Evolutionary conservation across 768 basidiomycete genomes (phyloP), one percentile per base, ranked within the genome.

Genomic region (Tephrocybe sp.): DNA sequence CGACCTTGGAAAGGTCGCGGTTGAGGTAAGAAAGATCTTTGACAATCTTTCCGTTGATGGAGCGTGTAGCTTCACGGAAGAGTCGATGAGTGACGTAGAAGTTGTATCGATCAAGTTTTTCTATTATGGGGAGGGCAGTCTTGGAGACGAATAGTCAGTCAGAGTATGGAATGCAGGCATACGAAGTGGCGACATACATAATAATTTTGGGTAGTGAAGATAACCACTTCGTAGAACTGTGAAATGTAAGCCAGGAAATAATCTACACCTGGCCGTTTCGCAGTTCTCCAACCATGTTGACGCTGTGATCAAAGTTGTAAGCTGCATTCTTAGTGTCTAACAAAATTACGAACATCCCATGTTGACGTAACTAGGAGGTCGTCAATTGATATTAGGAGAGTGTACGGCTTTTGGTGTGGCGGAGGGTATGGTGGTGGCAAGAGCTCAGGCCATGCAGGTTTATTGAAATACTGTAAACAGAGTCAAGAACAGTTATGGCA

Each of bases 191-290:
- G 32, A 79, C 90, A 43, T 58, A 96, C 95, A 68, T 96, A 98
- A 62, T 81, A 77, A 50, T 90, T 81, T 71, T 96, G 93, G 15
- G 85, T 80, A 9, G 95, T 98, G 73, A 98, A 99, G 48, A 99
- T 76, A 28, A 98, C 96, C 51, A 98, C 83, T 74, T 99, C 97
- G 66, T 93, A 99, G 74, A 98, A 99, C 64, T 98, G 96, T 0
- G 93, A 92, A 42, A 99, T 82, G 67, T 99, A 99, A 23, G 84
- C 95, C 28, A 99, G 77, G 81, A 99, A 99, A 72, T 99, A 98
- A 65, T 99, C 97, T 14, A 94, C 90, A 3, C 97, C 97, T 1
- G 97, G 96, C 28, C 97, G 85, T 72, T 98, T 99, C 4, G 95
- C 96, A 3, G 96, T 98, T 58, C 93, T 78, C 96, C 97, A 99